Base-by-base conservation (phyloP, 768 basidiomycete genomes). In the Arthromyces matolae region DNA sequence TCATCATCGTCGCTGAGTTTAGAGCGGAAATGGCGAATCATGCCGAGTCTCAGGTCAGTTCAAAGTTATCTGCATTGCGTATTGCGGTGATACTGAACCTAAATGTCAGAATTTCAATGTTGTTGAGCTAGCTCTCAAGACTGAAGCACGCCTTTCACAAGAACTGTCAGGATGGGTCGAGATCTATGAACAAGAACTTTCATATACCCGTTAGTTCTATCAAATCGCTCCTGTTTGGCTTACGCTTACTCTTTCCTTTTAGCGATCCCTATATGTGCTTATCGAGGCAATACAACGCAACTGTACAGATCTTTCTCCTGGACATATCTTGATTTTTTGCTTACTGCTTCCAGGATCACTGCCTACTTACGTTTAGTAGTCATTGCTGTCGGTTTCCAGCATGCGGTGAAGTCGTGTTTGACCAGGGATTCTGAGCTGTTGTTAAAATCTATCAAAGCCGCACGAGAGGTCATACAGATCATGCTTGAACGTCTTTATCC, bases 341-440 rank as follows among this genome's bases (percentile, higher is more conserved):
- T 14, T 18, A 20, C 39, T 5, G 18, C 38, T 42, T 40, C 19
- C 34, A 81, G 79, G 69, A 75, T 77, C 35, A 68, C 72, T 5
- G 71, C 77, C 16, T 82, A 81, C 55, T 65, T 80, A 14, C 75
- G 78, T 29, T 61, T 84, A 29, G 80, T 80, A 24, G 76, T 83
- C 10, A 73, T 80, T 37, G 72, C 79, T 10, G 69, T 70, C 35
- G 80, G 74, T 0, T 79, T 84, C 56, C 78, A 81, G 55, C 66
- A 74, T 37, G 68, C 67, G 34, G 64, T 66, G 35, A 71, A 70
- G 53, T 55, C 64, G 41, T 66, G 72, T 18, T 52, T 78, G 16
- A 62, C 66, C 2, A 67, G 64, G 4, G 67, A 72, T 34, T 77
- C 72, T 8, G 66, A 70, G 31, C 64, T 80, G 27, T 61, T 80